A percentile compares a stretch with the other conserved stretches of the same genome.
Evolutionary conservation across 768 basidiomycete genomes (phyloP).

Genomic region (Ramaria sp.): DNA sequence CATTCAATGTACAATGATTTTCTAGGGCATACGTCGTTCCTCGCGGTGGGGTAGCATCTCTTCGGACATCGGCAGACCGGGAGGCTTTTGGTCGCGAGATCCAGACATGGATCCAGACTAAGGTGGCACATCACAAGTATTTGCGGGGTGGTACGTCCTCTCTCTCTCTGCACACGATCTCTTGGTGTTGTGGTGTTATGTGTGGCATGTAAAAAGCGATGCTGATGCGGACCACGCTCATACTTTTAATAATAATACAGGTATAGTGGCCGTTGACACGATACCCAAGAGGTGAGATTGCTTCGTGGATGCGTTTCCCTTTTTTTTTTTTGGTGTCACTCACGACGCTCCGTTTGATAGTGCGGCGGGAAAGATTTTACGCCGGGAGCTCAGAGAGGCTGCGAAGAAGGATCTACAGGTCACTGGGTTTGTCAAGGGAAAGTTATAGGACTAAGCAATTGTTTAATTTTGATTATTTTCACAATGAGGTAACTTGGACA

Average conservation of each 20-base stretch:
- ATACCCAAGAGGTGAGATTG: conserved; percentile 47
- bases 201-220: background rate
- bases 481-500: no score
- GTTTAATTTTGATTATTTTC: no score
- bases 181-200: background rate
- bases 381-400: conserved; percentile 60
- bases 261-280: conserved; percentile 44
- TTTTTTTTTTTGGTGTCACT: no score
- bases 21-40: conserved; percentile 27
- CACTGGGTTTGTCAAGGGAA: background rate
- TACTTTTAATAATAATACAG: conserved; percentile 9
- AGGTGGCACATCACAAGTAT: conserved; percentile 66
- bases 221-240: background rate
- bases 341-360: no score
- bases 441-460: no score
- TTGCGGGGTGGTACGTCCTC: conserved; percentile 47
- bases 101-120: conserved; percentile 49
- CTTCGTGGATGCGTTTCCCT: no score
- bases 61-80: conserved; percentile 23
- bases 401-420: conserved; percentile 41
- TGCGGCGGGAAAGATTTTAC: conserved; percentile 79
- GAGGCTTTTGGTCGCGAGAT: conserved; percentile 38
- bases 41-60: conserved; percentile 11
- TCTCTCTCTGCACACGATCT: background rate
- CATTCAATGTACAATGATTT: background rate